Base-by-base conservation (phyloP, 352 stramenopile species). In the Peronospora tabacina region DNA sequence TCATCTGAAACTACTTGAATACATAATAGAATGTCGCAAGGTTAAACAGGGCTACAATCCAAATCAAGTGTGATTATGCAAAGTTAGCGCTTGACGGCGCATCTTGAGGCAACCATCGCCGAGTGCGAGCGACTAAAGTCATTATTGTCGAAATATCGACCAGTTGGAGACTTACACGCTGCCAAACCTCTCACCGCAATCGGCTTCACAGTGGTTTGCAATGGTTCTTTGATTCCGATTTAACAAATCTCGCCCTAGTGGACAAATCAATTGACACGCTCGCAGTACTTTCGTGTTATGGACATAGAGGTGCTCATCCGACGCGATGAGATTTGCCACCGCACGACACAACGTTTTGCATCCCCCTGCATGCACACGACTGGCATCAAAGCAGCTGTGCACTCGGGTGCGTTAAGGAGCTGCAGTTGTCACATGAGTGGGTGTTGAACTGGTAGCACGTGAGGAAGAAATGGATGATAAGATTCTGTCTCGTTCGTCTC, bases 291-390 rank as follows among this genome's bases (percentile, higher is more conserved):
- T 17, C 77, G 77, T 11, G 59, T 85, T 28, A 55, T 81, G 26
- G 80, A 91, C 30, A 20, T 89, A 5, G 67, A 63, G 6, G 63
- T 91, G 4, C 62, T 87, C 59, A 74, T 89, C 34, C 77, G 80
- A n/a, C 75, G 80, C 8, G 80, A 77, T 4, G 80, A 91, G 55
- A 62, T 83, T 39, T 73, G 80, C 22, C 80, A 90, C 45, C 61
- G 68, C 2, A 72, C 73, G 2, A 24, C 29, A 7, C 46, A 63
- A 16, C 19, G 37, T 2, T 65, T 77, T 32, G 37, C 24, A 24
- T 72, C 74, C 49, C 48, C 61, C 4, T 85, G 77, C 39, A 73
- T 77, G 66, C 77, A 87, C 58, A 68, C 66, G 19, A 87, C 73
- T 1, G 80, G 77, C 36, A 78, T 58, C 2, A 83, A 78, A 48